Evolutionary conservation across 2,329 filamentous ascomycete species (phyloP), one percentile per base, ranked within the genome.

Genomic region (Plectosphaerella sp.): DNA sequence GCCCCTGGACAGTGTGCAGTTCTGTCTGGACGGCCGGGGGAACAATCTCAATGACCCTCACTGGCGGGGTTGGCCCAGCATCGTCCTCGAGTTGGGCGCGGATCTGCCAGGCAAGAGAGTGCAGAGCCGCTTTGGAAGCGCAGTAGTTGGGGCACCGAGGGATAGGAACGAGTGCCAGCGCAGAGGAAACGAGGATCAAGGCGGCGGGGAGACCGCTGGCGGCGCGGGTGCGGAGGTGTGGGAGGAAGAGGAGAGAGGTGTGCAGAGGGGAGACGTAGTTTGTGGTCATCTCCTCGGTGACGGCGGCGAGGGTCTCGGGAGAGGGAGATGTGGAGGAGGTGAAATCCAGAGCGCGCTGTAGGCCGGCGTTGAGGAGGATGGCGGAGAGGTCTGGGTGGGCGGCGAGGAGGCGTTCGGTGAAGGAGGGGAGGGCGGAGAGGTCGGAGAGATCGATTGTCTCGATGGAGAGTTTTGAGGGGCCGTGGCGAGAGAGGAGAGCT

Each of bases 341-440:
- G 59, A 83, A 76, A 62, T 79, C 66, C 42, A 78, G 64, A 1
- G 60, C 61, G 25, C 69, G 67, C 61, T 86, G 80, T 33, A 80
- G 70, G 9, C 80, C 81, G 0, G 81, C 76, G 61, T 84, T 84
- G 48, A 85, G 66, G 51, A 86, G 64, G 24, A 86, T 61, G 57
- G 74, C 75, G 64, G 84, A 80, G 25, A 85, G 72, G 25, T 73
- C 66, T 0, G 80, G 77, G 59, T 79, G 70, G 42, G 52, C 52
- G 5, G 58, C 47, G 5, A 61, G 66, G 50, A 74, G 67, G 11
- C 70, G 72, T 33, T 43, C 37, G 25, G 66, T 71, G 62, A 78
- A 81, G 1, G 58, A 52, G 0, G 69, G 67, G 12, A 80, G 74
- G 4, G 66, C 61, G 1, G 63, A 60, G 0, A 75, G 58, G 25